Base-by-base conservation (phyloP, 495 filamentous ascomycete genomes). In the Penicillium riverlandense region DNA sequence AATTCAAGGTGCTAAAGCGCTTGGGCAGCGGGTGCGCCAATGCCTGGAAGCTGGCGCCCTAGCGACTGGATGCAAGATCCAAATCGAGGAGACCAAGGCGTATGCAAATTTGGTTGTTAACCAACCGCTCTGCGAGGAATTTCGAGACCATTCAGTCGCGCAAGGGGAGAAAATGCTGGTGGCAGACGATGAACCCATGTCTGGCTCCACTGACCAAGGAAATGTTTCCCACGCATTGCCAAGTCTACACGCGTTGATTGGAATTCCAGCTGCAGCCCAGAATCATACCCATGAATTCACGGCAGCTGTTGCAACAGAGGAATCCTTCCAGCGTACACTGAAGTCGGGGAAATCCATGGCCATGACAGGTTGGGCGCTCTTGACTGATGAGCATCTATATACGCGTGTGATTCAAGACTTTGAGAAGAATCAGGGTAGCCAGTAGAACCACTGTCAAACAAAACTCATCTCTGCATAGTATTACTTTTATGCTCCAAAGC, bases 31-130 rank as follows among this genome's bases (percentile, higher is more conserved):
- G 12, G 66, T 74, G 8, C 43, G 59, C 29, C 65, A 61, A 37
- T 75, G 70, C 35, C 70, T 77, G 36, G 70, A 74, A 45, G 72
- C 66, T 1, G 71, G 66, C 0, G 72, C 71, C 2, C 29, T 61
- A 7, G 74, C 71, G 6, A 75, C 72, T 8, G 74, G 70, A 10
- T 76, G 72, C 44, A 53, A 52, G 31, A 45, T 74, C 29, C 50
- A 65, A 9, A 50, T 60, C 36, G 60, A 68, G 22, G 38, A 40
- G n/a, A 40, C 16, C 11, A 11, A 9, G 4, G 11, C 29, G 13
- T 40, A 40, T 29, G 38, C 38, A 0, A 12, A 40, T 11, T 12
- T 40, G 11, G 16, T 40, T 11, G 38, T 40, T 5, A 40, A 40
- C 8, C 2, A 16, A 8, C 38, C 38, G 2, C 22, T 40, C 4